phyloP scores from a whole-genome alignment of 208 protist species.

The Wallacemonas collosoma region DNA sequence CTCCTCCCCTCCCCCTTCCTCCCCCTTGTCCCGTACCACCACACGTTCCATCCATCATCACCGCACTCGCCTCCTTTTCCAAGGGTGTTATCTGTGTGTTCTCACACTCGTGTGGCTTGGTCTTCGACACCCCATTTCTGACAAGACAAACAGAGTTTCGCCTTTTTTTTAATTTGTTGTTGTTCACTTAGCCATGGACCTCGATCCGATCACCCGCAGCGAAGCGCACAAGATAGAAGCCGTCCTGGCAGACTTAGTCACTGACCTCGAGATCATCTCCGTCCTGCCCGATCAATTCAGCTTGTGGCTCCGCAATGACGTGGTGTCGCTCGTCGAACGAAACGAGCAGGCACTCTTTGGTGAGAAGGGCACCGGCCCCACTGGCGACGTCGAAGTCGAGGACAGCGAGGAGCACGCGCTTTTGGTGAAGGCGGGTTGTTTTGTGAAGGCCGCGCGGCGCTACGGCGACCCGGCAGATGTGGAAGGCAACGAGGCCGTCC shows the following conservation, averaged over 20 bases:
- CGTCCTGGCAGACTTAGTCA: conserved; percentile 70
- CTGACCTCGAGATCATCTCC: conserved; percentile 68
- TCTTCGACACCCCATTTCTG: too few relatives aligned
- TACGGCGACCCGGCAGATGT: conserved; percentile 72
- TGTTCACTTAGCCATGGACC: conserved; percentile 58
- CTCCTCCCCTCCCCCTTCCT: too few relatives aligned
- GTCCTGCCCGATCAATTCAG: conserved; percentile 64
- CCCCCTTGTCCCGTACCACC: too few relatives aligned
- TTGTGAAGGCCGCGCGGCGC: conserved; percentile 41
- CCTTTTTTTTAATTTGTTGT: conserved; percentile 20
- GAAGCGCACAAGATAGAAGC: conserved; percentile 80
- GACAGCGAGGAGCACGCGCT: conserved; percentile 41
- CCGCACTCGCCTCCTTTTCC: too few relatives aligned
- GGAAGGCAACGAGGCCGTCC: conserved; percentile 59
- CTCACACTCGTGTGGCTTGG: too few relatives aligned
- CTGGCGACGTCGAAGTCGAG: conserved; percentile 6
- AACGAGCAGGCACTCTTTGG: conserved; percentile 19
- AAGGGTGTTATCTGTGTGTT: too few relatives aligned
- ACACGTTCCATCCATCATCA: too few relatives aligned
- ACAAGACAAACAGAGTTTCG: background rate
- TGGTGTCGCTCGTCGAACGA: conserved; percentile 40
- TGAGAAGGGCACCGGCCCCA: conserved; percentile 14
- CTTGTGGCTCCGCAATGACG: conserved; percentile 63
- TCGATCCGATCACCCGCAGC: conserved; percentile 80
- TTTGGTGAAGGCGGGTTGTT: conserved; percentile 42